A percentile compares a stretch with the other conserved stretches of the same genome.
These are phyloP conservation scores for Benincasa hispida DNA, from an alignment of 306 rosid genomes.

Conservation along the genomic window DNA sequence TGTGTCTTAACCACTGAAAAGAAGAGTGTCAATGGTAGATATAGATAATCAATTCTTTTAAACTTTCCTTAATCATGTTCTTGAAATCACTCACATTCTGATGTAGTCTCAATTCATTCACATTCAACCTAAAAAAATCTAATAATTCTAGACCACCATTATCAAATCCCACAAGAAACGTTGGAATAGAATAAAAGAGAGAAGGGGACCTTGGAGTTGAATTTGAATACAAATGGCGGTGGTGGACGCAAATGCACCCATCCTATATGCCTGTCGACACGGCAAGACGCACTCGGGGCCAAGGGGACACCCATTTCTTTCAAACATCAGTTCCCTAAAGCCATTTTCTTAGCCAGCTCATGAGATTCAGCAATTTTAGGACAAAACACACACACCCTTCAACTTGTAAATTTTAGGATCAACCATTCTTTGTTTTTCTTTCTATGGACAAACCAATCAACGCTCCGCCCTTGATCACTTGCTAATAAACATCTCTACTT, in stretches of 20 bases:
- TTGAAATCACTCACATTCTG: too few species aligned
- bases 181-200: not conserved
- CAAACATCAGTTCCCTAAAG: not conserved
- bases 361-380: not conserved
- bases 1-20: too few species aligned
- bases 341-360: slow-evolving; percentile 5
- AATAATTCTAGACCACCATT: not conserved
- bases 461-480: too few species aligned
- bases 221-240: not conserved
- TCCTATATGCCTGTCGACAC: not conserved
- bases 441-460: not conserved
- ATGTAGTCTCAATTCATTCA: too few species aligned
- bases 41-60: too few species aligned
- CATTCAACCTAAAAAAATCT: not conserved
- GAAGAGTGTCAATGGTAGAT: too few species aligned
- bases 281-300: not conserved
- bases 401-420: not conserved
- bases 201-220: slow-evolving; percentile 1
- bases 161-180: not conserved
- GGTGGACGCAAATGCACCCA: not conserved
- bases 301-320: not conserved
- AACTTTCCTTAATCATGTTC: too few species aligned
- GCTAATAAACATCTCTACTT: not conserved
- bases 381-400: not conserved
- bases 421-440: not conserved